These are phyloP conservation scores for Chamaecyparis obtusa DNA, from an alignment of 75 land plant species.

Conservation along the genomic window DNA sequence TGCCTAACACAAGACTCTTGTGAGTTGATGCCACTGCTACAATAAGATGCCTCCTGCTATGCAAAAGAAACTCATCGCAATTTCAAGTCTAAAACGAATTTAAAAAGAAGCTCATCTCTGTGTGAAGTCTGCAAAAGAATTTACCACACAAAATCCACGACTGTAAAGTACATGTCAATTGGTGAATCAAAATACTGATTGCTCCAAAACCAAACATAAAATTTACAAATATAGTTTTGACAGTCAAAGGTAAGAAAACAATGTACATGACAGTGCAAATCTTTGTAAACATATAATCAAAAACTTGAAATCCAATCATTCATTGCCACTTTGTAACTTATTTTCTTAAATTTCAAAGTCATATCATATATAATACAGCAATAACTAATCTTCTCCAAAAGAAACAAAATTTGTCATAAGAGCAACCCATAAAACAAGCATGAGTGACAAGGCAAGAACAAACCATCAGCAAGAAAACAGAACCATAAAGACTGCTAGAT, in stretches of 20 bases:
- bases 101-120: background rate
- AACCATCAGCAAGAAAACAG: too few relatives aligned
- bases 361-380: too few relatives aligned
- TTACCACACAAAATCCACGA: background rate
- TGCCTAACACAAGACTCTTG: background rate
- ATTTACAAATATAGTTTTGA: background rate
- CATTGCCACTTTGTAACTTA: background rate
- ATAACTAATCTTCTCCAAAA: too few relatives aligned
- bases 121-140: background rate
- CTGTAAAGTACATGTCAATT: background rate
- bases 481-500: too few relatives aligned
- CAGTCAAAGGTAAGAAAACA: background rate
- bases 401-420: too few relatives aligned
- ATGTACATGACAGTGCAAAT: background rate
- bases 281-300: background rate
- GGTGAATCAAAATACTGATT: background rate
- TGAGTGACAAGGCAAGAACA: too few relatives aligned
- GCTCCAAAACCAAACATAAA: background rate
- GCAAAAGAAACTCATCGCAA: background rate
- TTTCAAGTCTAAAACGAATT: background rate
- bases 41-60: background rate
- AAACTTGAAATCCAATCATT: background rate
- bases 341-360: too few relatives aligned
- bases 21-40: background rate
- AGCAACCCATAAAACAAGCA: too few relatives aligned